Evolutionary conservation across 1,284 basidiomycete genomes (phyloP).

Genomic region (Apiotrichum akiyoshidainum): DNA sequence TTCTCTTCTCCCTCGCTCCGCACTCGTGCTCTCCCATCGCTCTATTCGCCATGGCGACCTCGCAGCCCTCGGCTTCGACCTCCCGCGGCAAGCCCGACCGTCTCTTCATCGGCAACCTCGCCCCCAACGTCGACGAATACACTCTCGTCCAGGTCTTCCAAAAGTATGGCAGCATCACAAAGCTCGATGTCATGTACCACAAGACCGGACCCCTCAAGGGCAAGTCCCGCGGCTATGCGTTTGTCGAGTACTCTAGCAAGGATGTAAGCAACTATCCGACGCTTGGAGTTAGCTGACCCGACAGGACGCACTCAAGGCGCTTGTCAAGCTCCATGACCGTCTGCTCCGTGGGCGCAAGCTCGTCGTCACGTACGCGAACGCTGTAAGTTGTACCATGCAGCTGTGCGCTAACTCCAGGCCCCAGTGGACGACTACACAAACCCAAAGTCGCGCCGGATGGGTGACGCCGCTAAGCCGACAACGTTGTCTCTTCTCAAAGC

Average conservation of each 20-base stretch:
- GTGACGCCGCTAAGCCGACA: constrained; percentile 69
- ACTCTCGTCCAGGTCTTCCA: constrained; percentile 82
- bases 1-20: neutral
- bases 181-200: constrained; percentile 93
- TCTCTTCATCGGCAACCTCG: constrained; percentile 87
- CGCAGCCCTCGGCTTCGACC: constrained; percentile 9
- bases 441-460: constrained; percentile 9
- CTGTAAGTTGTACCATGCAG: constrained; percentile 35
- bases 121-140: constrained; percentile 87
- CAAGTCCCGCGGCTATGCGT: constrained; percentile 91
- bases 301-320: constrained; percentile 80
- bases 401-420: constrained; percentile 7
- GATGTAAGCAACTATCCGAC: constrained; percentile 61
- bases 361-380: constrained; percentile 82
- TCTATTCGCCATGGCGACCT: neutral
- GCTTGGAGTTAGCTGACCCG: neutral
- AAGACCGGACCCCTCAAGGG: constrained; percentile 83
- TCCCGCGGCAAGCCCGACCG: constrained; percentile 51
- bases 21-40: too few relatives aligned
- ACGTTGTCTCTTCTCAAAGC: constrained; percentile 82
- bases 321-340: constrained; percentile 71
- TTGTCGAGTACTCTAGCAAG: constrained; percentile 75
- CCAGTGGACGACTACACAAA: constrained; percentile 13
- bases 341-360: constrained; percentile 80
- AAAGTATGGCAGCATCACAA: constrained; percentile 85